These are phyloP conservation scores for Aspergillus tamarii DNA, from an alignment of 2,329 filamentous ascomycete species.

Conservation along the genomic window DNA sequence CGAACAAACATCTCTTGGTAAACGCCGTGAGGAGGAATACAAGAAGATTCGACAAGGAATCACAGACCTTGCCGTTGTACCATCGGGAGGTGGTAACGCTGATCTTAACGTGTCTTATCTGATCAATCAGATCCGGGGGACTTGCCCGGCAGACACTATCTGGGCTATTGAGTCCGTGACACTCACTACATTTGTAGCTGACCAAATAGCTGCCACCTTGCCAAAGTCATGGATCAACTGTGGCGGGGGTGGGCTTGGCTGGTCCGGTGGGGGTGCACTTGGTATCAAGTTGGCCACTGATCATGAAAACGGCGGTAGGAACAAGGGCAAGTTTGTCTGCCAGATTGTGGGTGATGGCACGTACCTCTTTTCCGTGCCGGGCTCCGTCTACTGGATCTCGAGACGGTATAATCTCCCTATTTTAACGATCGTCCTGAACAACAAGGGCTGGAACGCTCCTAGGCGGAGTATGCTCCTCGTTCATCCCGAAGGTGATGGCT, in stretches of 20 bases:
- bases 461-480: conserved; percentile 64
- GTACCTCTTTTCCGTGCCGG: conserved; percentile 67
- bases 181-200: conserved; percentile 66
- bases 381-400: conserved; percentile 70
- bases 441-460: conserved; percentile 73
- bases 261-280: conserved; percentile 75
- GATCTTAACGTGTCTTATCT: conserved; percentile 64
- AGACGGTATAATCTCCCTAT: conserved; percentile 68
- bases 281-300: conserved; percentile 75
- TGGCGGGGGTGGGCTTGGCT: conserved; percentile 77
- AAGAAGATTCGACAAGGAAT: conserved; percentile 63
- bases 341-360: conserved; percentile 71
- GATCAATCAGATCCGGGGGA: conserved; percentile 58
- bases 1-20: conserved; percentile 53
- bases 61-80: conserved; percentile 55
- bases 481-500: conserved; percentile 66
- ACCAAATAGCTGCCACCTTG: conserved; percentile 69
- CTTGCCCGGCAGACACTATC: conserved; percentile 67
- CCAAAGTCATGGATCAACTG: conserved; percentile 81
- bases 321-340: conserved; percentile 62
- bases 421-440: conserved; percentile 69
- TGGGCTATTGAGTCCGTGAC: conserved; percentile 81
- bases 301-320: conserved; percentile 50
- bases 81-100: conserved; percentile 60
- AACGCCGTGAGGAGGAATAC: conserved; percentile 61